phyloP scores from a whole-genome alignment of 495 filamentous ascomycete genomes.

The Gamarada debralockiae region DNA sequence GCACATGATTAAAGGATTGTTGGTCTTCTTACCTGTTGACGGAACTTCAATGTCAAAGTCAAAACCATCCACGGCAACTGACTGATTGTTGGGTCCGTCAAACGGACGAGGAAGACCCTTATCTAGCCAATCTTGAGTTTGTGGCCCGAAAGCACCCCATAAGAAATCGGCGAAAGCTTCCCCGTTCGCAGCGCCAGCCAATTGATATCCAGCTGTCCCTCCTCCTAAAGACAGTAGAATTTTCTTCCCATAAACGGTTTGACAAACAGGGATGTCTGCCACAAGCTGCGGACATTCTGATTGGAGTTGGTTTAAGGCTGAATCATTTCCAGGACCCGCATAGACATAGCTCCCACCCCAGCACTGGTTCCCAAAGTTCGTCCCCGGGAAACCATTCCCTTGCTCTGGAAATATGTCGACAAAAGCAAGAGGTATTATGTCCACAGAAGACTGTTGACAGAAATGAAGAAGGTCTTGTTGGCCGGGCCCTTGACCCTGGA shows the following conservation, averaged over 20 bases:
- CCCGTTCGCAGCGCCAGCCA: constrained; percentile 40
- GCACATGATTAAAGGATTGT: constrained; percentile 18
- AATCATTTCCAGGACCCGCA: constrained; percentile 28
- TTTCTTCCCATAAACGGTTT: constrained; percentile 49
- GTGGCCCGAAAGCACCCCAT: constrained; percentile 47
- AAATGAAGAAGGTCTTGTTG: constrained; percentile 47
- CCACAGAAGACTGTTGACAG: constrained; percentile 55
- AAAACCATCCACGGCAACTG: constrained; percentile 52
- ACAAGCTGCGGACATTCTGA: constrained; percentile 30
- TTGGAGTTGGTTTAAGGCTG: constrained; percentile 24
- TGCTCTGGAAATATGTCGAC: constrained; percentile 59
- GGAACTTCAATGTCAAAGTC: constrained; percentile 51
- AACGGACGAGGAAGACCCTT: constrained; percentile 30
- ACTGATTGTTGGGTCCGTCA: constrained; percentile 27
- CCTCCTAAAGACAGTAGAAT: constrained; percentile 63
- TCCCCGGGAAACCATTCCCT: constrained; percentile 49
- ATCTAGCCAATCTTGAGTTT: constrained; percentile 26
- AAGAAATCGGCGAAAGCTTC: constrained; percentile 57
- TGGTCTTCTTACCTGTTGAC: constrained; percentile 32
- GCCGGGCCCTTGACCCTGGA: constrained; percentile 40
- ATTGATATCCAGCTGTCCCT: constrained; percentile 20
- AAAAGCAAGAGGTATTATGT: constrained; percentile 65
- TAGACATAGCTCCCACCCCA: constrained; percentile 33
- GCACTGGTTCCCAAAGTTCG: constrained; percentile 68
- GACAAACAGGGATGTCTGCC: constrained; percentile 45